A percentile compares a stretch with the other conserved stretches of the same genome.
Evolutionary conservation across 345 rosid genomes (phyloP).

Genomic region (Linum tenue): DNA sequence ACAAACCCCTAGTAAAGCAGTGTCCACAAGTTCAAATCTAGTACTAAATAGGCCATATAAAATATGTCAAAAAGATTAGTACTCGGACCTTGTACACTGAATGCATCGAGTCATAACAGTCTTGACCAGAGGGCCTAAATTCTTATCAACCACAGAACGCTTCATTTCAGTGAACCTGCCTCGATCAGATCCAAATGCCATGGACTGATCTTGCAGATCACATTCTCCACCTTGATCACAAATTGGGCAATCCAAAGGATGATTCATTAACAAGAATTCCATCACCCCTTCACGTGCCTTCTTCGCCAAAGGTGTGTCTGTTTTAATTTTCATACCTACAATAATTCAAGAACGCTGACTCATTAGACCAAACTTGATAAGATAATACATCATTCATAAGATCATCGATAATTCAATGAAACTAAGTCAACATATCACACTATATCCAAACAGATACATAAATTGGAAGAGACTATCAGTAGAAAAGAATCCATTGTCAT

Average conservation of each 20-base stretch:
- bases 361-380: neutral
- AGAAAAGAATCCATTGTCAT: neutral
- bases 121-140: conserved; percentile 96
- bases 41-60: neutral
- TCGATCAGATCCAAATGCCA: conserved; percentile 99
- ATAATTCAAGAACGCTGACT: conserved; percentile 2
- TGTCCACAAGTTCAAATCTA: neutral
- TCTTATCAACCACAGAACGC: conserved; percentile 96
- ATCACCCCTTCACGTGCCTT: conserved; percentile 98
- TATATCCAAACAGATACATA: too few relatives aligned
- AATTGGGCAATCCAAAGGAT: conserved; percentile 93
- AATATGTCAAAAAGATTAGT: neutral
- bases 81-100: conserved; percentile 84
- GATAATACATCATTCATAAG: neutral
- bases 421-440: neutral
- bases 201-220: conserved; percentile 98
- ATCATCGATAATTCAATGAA: neutral
- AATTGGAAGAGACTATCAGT: neutral
- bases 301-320: conserved; percentile 89
- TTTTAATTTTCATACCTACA: conserved; percentile 96
- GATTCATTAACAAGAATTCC: conserved; percentile 96
- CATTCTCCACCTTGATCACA: conserved; percentile 99
- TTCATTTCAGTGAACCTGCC: conserved; percentile 95
- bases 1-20: too few relatives aligned
- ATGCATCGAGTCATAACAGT: conserved; percentile 99